phyloP scores from a whole-genome alignment of 805 yeast species.

The Pichia deserticola region DNA sequence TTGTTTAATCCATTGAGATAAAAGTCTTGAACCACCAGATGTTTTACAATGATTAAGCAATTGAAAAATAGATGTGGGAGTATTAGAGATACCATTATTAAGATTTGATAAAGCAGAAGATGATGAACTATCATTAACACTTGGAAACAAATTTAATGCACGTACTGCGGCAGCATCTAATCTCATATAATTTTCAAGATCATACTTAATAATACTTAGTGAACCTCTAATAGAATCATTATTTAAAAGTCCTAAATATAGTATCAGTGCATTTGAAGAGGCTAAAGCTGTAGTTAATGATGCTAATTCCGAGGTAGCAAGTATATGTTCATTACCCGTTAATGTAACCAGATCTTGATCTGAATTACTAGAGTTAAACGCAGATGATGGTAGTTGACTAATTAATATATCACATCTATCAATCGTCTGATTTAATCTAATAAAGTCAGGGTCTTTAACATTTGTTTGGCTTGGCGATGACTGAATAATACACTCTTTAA shows the following conservation, averaged over 20 bases:
- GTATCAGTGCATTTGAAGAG: slow-evolving; percentile 61
- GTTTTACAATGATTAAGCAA: slow-evolving; percentile 84
- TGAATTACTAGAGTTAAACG: slow-evolving; percentile 58
- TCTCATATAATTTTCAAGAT: slow-evolving; percentile 75
- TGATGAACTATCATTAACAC: slow-evolving; percentile 16
- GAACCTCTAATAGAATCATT: slow-evolving; percentile 49
- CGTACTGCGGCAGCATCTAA: slow-evolving; percentile 85
- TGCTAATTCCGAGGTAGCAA: slow-evolving; percentile 49
- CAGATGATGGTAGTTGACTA: slow-evolving; percentile 49
- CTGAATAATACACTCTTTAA: slow-evolving; percentile 73
- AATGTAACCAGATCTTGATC: slow-evolving; percentile 74
- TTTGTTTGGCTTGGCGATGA: slow-evolving; percentile 5
- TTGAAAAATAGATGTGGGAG: slow-evolving; percentile 59
- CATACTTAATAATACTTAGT: slow-evolving; percentile 56
- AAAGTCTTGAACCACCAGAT: slow-evolving; percentile 76
- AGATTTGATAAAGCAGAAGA: slow-evolving; percentile 22
- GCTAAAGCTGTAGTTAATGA: slow-evolving; percentile 46
- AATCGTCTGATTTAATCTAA: slow-evolving; percentile 62
- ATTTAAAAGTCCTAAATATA: slow-evolving; percentile 57
- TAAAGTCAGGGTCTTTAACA: slow-evolving; percentile 42
- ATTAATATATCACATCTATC: slow-evolving; percentile 73
- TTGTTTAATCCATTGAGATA: slow-evolving; percentile 94
- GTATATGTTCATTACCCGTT: slow-evolving; percentile 46
- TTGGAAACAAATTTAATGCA: slow-evolving; percentile 81
- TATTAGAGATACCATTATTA: slow-evolving; percentile 33